Percentiles rank a stretch among this genome's conserved stretches.
Evolutionary conservation across 495 filamentous ascomycete genomes (phyloP).

Genomic region (Tuber melanosporum): DNA sequence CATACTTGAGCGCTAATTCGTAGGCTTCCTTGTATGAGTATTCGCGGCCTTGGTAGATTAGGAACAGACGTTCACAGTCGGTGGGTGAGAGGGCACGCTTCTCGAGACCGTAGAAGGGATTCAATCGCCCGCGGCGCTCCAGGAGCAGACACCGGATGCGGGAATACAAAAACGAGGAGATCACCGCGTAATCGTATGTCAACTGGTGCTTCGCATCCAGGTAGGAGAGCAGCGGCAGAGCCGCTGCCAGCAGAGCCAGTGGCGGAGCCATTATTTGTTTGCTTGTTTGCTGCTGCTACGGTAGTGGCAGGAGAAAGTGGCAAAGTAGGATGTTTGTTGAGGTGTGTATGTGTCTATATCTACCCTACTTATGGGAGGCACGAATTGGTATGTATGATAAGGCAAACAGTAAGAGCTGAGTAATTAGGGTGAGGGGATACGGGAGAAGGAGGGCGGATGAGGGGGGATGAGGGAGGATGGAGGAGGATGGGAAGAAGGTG

Average conservation of each 20-base stretch:
- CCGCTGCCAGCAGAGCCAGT: slow-evolving; percentile 42
- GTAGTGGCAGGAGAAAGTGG: slow-evolving; percentile 12
- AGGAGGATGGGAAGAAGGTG: background rate
- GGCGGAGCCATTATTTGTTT: background rate
- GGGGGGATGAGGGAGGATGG: no score
- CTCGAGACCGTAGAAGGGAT: slow-evolving; percentile 77
- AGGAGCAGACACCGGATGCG: slow-evolving; percentile 45
- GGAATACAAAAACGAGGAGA: slow-evolving; percentile 49
- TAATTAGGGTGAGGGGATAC: background rate
- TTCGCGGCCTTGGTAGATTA: slow-evolving; percentile 66
- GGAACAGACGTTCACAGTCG: slow-evolving; percentile 49
- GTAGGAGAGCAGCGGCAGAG: slow-evolving; percentile 57
- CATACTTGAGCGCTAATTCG: slow-evolving; percentile 66
- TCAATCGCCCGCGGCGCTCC: slow-evolving; percentile 56
- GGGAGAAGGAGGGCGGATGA: background rate
- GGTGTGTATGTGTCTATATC: background rate
- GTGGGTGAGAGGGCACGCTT: slow-evolving; percentile 52
- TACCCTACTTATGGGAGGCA: background rate
- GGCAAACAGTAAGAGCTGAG: background rate
- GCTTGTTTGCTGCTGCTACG: background rate
- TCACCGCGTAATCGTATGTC: slow-evolving; percentile 57
- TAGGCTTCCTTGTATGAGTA: slow-evolving; percentile 84
- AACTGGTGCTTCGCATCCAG: slow-evolving; percentile 67
- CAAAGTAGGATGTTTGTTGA: slow-evolving; percentile 5
- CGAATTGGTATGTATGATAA: background rate